These are phyloP conservation scores for Aspergillus spinulosporus DNA, from an alignment of 2,329 filamentous ascomycete species.

Conservation along the genomic window DNA sequence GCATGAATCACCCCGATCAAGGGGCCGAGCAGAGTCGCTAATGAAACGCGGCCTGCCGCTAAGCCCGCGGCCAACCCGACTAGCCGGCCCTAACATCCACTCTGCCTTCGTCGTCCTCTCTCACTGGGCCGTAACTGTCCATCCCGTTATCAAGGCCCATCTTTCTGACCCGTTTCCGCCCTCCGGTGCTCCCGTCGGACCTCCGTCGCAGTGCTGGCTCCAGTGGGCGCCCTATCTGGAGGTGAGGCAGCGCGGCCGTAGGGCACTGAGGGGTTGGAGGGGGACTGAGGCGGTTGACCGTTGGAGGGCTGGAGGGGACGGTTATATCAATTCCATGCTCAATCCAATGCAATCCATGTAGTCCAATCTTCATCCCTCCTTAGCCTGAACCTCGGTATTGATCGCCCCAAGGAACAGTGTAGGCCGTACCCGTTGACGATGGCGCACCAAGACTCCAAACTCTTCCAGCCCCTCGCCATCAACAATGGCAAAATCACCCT, in stretches of 20 bases:
- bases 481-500: conserved; percentile 52
- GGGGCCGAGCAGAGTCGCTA: too few species aligned
- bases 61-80: neutral
- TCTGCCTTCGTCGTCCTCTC: neutral
- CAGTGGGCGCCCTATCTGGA: neutral
- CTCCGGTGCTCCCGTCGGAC: neutral
- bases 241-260: neutral
- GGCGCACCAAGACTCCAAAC: conserved; percentile 31
- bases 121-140: neutral
- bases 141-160: neutral
- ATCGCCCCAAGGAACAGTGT: too few species aligned
- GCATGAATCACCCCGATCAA: too few species aligned
- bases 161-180: neutral
- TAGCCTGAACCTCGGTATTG: too few species aligned
- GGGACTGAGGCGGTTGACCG: neutral
- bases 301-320: too few species aligned
- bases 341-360: too few species aligned
- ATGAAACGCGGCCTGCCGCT: neutral
- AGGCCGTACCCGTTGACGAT: neutral
- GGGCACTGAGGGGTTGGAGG: neutral
- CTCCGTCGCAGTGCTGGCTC: neutral
- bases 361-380: too few species aligned
- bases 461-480: conserved; percentile 48
- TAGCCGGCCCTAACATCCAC: conserved; percentile 1
- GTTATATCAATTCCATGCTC: too few species aligned